phyloP scores from a whole-genome alignment of 441 rosid genomes.

The Flueggea neowawraea region DNA sequence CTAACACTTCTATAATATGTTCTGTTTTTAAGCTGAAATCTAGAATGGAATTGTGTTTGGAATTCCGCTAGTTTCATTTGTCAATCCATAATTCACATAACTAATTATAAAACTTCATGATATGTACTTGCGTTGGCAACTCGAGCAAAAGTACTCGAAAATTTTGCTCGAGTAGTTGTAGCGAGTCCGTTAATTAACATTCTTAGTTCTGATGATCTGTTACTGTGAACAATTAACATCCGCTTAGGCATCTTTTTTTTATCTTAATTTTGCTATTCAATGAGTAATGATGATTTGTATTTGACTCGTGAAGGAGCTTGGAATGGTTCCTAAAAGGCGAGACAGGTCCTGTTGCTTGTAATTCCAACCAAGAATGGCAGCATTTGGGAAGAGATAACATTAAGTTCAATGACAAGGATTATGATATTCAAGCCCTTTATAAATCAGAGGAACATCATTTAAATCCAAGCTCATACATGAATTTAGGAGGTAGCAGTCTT shows the following conservation, averaged over 20 bases:
- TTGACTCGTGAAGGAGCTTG: constrained; percentile 53
- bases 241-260: neutral
- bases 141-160: too few relatives aligned
- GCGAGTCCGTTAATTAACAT: too few relatives aligned
- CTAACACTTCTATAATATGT: too few relatives aligned
- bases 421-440: neutral
- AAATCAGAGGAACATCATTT: constrained; percentile 15
- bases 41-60: too few relatives aligned
- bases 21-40: too few relatives aligned
- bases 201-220: too few relatives aligned
- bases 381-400: constrained; percentile 24
- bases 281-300: constrained; percentile 8
- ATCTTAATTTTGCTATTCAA: constrained; percentile 10
- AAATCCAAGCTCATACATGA: constrained; percentile 12
- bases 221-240: too few relatives aligned
- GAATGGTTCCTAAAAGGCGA: constrained; percentile 75
- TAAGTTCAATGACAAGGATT: constrained; percentile 17
- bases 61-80: too few relatives aligned
- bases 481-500: constrained; percentile 12
- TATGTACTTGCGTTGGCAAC: too few relatives aligned
- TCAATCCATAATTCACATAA: too few relatives aligned
- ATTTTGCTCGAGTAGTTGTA: too few relatives aligned
- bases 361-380: constrained; percentile 40
- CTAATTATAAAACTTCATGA: too few relatives aligned
- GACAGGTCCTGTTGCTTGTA: constrained; percentile 23